Evolutionary conservation across 495 filamentous ascomycete genomes (phyloP).

Genomic region (Usnea hakonensis): DNA sequence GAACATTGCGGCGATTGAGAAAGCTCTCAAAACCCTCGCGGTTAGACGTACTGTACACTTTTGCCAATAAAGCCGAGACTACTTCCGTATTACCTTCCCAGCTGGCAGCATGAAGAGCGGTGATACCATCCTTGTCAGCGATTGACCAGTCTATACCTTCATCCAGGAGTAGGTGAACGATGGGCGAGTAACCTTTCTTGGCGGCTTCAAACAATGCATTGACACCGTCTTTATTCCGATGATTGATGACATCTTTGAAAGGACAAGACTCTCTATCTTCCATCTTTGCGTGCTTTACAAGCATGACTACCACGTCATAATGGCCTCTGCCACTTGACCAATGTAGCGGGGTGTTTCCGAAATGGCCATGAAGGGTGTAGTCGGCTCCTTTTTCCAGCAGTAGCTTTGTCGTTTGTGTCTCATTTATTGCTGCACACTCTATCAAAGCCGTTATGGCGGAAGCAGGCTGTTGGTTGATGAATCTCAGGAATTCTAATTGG

Average conservation of each 20-base stretch:
- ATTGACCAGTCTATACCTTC: constrained; percentile 6
- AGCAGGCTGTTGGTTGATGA: constrained; percentile 5
- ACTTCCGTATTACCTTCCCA: neutral
- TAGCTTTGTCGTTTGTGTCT: neutral
- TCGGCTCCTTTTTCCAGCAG: constrained; percentile 11
- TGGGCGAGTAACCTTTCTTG: neutral
- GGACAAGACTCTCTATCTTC: neutral
- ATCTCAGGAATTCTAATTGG: constrained; percentile 1
- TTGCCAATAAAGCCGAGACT: neutral
- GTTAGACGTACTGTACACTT: neutral
- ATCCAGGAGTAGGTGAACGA: neutral
- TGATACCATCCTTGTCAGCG: neutral
- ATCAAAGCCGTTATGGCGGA: constrained; percentile 9
- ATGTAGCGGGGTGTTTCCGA: constrained; percentile 7
- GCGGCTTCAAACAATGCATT: constrained; percentile 1
- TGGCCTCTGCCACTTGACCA: constrained; percentile 1
- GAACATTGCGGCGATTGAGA: constrained; percentile 1
- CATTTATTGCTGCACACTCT: constrained; percentile 6
- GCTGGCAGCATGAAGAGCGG: constrained; percentile 2
- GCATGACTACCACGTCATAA: neutral
- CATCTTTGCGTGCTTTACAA: neutral
- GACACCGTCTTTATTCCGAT: neutral
- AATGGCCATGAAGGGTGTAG: constrained; percentile 2
- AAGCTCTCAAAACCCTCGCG: neutral
- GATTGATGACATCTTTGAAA: constrained; percentile 1